phyloP scores from a whole-genome alignment of 2,329 filamentous ascomycete genomes.

The Neonectria ditissima region DNA sequence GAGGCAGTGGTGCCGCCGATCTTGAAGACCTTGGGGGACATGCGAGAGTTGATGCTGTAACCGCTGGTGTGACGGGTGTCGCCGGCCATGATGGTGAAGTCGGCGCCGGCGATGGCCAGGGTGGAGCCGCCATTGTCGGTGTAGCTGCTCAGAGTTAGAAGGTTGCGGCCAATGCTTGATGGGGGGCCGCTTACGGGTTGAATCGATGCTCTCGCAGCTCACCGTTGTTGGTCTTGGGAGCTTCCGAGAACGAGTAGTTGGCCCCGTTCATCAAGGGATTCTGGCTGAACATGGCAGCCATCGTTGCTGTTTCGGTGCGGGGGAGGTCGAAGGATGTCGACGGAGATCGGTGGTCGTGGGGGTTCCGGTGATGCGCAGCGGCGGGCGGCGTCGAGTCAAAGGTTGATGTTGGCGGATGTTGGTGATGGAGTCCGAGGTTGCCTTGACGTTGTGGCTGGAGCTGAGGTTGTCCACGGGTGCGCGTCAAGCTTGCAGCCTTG shows the following conservation, averaged over 20 bases:
- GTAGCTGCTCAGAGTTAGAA: slow-evolving; percentile 69
- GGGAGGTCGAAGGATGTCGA: background rate
- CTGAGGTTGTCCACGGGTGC: slow-evolving; percentile 51
- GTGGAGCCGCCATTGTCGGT: slow-evolving; percentile 98
- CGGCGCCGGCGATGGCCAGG: slow-evolving; percentile 90
- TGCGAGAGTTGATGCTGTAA: slow-evolving; percentile 99
- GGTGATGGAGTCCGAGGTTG: slow-evolving; percentile 34
- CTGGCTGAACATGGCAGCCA: slow-evolving; percentile 77
- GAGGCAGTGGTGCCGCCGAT: slow-evolving; percentile 91
- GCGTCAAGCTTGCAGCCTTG: slow-evolving; percentile 67
- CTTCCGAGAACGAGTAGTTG: slow-evolving; percentile 76
- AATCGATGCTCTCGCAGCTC: slow-evolving; percentile 82
- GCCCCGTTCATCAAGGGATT: slow-evolving; percentile 76
- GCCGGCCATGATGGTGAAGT: slow-evolving; percentile 96
- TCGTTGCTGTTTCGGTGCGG: slow-evolving; percentile 50
- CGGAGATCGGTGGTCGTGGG: background rate
- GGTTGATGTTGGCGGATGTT: slow-evolving; percentile 27
- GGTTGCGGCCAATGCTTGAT: background rate
- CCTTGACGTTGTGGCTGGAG: slow-evolving; percentile 36
- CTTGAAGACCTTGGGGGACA: slow-evolving; percentile 95
- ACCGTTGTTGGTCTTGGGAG: slow-evolving; percentile 64
- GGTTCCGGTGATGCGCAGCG: slow-evolving; percentile 26
- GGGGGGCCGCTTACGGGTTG: slow-evolving; percentile 77
- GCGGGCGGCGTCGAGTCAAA: slow-evolving; percentile 23
- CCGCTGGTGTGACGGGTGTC: slow-evolving; percentile 96